phyloP scores from a whole-genome alignment of 2,329 filamentous ascomycete genomes.

The Calonectria ilicicola region DNA sequence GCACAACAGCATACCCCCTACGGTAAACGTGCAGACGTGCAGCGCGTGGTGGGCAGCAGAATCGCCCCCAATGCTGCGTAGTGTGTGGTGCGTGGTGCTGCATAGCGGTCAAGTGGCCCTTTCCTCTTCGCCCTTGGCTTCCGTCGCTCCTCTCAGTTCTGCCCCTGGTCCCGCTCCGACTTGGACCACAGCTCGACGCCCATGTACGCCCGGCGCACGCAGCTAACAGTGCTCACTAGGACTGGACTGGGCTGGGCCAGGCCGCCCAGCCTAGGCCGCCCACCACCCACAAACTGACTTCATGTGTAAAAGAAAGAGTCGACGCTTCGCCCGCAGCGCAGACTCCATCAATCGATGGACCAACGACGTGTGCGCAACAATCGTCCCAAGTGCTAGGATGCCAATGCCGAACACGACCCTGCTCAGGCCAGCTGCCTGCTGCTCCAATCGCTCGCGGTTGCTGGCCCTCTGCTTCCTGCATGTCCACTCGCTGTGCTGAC shows the following conservation, averaged over 20 bases:
- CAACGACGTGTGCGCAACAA: neutral
- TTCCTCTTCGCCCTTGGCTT: slow-evolving; percentile 9
- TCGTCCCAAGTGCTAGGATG: slow-evolving; percentile 7
- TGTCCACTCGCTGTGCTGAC: slow-evolving; percentile 4
- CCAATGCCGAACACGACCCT: slow-evolving; percentile 7
- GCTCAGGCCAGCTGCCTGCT: slow-evolving; percentile 5
- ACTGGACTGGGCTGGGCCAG: slow-evolving; percentile 15
- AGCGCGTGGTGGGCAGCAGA: slow-evolving; percentile 3
- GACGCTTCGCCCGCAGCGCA: neutral
- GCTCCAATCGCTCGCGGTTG: neutral
- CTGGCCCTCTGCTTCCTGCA: neutral
- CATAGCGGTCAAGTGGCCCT: slow-evolving; percentile 4
- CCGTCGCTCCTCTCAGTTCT: neutral
- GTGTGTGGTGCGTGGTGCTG: neutral
- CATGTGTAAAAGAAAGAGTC: neutral
- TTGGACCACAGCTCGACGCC: slow-evolving; percentile 19
- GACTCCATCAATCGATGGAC: neutral
- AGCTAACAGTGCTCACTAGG: slow-evolving; percentile 17
- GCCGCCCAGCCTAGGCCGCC: neutral
- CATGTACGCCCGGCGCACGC: slow-evolving; percentile 19
- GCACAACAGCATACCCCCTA: slow-evolving; percentile 16
- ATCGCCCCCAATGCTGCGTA: slow-evolving; percentile 8
- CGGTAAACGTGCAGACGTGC: slow-evolving; percentile 13
- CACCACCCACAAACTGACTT: slow-evolving; percentile 6
- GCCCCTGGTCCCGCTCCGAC: slow-evolving; percentile 21